Base-by-base conservation (phyloP, 176 grass and related monocot species). In the Rhipidocladum racemiflorum region DNA sequence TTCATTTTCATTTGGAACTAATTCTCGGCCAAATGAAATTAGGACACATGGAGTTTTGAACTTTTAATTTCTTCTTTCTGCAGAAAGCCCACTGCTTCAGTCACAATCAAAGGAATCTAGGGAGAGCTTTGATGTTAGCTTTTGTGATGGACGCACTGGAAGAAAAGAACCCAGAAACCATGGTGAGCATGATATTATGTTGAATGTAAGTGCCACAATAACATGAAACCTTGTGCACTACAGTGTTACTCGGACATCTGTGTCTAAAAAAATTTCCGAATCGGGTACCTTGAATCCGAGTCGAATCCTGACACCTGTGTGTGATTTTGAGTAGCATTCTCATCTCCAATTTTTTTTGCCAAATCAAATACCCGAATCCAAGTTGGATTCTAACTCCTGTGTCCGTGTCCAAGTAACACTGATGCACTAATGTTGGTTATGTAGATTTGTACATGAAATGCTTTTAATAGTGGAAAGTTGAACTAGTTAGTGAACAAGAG, bases 391-490 rank as follows among this genome's bases (percentile, higher is more conserved):
- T n/a, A n/a, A n/a, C n/a, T n/a, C n/a, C n/a, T n/a, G n/a, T n/a
- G n/a, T n/a, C n/a, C n/a, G n/a, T n/a, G n/a, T n/a, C n/a, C n/a
- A n/a, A n/a, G n/a, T n/a, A n/a, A n/a, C n/a, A n/a, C n/a, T n/a
- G n/a, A n/a, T 57, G 5, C 36, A 32, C 57, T 34, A 43, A 68
- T 76, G 29, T 43, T 77, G 20, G 25, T 25, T 51, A 34, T 76
- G 39, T 61, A 38, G 23, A 69, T 38, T 50, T 60, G 28, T 60
- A 66, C 39, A 61, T 28, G 64, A 28, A 68, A 9, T 76, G 32
- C 63, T 87, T 82, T 66, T 71, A 68, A 60, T 21, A 77, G 24
- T 32, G 43, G 70, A 63, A 77, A 87, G 5, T 56, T 61, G 64
- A 87, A 50, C 70, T 44, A 34, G 35, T 77, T 34, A 70, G 64